Base-by-base conservation (phyloP, 2,329 filamentous ascomycete genomes). In the Colletotrichum navitas region DNA sequence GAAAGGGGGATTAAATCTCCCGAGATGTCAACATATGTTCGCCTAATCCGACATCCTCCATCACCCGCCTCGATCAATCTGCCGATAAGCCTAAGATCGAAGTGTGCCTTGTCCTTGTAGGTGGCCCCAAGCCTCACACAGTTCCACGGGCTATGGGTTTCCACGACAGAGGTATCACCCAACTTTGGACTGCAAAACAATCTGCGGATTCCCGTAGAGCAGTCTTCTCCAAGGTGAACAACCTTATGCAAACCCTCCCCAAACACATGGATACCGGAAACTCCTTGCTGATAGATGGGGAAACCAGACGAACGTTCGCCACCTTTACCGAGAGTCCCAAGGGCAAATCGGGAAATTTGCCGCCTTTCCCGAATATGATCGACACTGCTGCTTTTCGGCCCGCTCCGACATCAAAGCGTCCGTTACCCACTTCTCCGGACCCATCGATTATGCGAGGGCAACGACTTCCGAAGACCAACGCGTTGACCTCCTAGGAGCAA, bases 371-470 rank as follows among this genome's bases (percentile, higher is more conserved):
- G 32, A 45, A 41, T 29, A 29, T 59, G 58, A 71, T 68, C 68
- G 58, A 60, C 69, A n/a, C 39, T 39, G 21, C 39, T 51, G 51
- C 52, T 36, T 55, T 41, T 60, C 69, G 65, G 69, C 65, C 69
- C 65, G 69, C 69, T 43, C 65, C 65, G 69, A 43, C 58, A 71
- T 62, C 63, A 45, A 60, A 52, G 65, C 59, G n/a, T 11, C 52
- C 34, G 55, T 51, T 59, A 68, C 54, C 66, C 59, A 69, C 66
- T 58, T 47, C 26, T 47, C 65, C 39, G 39, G 59, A 34, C 39
- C 29, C 6, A 60, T 54, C 7, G 36, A 16, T 26, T 34, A 24
- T 61, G 36, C 36, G 12, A 61, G 14, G 18, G 55, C 59, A 64
- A 12, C 59, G n/a, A 11, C 63, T 34, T 24, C 32, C 16, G 21